Evolutionary conservation across 768 basidiomycete species (phyloP), one percentile per base, ranked within the genome.

Genomic region (Lactarius tabidus): DNA sequence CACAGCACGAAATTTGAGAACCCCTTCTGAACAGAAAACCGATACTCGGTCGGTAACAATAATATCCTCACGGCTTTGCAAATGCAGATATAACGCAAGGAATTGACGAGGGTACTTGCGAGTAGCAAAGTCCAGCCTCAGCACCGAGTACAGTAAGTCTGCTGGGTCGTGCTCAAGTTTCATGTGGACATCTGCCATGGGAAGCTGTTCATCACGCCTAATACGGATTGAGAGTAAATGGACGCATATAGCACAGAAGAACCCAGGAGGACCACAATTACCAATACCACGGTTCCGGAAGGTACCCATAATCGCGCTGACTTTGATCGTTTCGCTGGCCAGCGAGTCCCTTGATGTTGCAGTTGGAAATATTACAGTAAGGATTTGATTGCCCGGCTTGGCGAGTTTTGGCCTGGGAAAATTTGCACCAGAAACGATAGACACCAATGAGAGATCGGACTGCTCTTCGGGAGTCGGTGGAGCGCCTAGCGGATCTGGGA

Each of bases 11-110:
- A 65, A 98, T 93, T 74, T 96, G 90, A n/a, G 31, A 98, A 86
- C 20, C 96, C 97, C 76, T 95, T 96, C 75, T 98, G 95, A 60
- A 98, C 91, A 18, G 92, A 98, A n/a, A 94, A 76, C 91, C 96
- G 70, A 95, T 88, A n/a, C 88, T 85, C 93, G 87, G 76, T 99
- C 96, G 4, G 94, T 95, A 23, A 99, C 91, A 72, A 99, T 95
- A 72, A 99, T 86, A 72, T 99, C 96, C 2, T 95, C 95, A 67
- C 96, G 87, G 75, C 98, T 98, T 81, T 91, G 93, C n/a, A 77
- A 98, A 99, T 1, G 97, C 93, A 0, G 97, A 93, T 65, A 98
- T 97, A 71, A 95, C 93, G 18, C 94, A 96, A 4, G 92, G 87
- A 68, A 93, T 86, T 62, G 94, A 93, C 10, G 93, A 86, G 75